Percentiles rank a stretch among this genome's conserved stretches.
Conservation (phyloP, 768 basidiomycete species). For the Suillus occidentalis region DNA sequence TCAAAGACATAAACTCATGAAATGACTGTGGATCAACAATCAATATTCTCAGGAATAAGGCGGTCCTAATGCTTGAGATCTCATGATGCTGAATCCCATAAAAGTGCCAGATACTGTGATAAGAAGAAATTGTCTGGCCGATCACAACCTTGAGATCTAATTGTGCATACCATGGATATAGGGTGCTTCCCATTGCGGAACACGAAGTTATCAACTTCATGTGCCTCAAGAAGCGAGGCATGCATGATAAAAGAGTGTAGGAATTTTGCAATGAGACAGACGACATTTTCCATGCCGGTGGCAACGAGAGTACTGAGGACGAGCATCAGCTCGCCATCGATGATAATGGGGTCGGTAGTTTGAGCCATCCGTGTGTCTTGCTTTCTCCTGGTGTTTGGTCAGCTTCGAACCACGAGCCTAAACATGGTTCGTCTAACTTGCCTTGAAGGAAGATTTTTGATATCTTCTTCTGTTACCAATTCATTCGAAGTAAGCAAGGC, state of each 20-base stretch:
- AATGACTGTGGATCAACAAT: slow-evolving; percentile 67
- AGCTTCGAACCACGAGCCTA: not conserved
- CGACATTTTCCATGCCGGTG: slow-evolving; percentile 48
- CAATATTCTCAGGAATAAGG: slow-evolving; percentile 57
- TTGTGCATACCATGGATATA: slow-evolving; percentile 55
- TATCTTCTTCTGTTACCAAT: slow-evolving; percentile 49
- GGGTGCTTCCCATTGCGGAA: slow-evolving; percentile 56
- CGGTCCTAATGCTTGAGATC: slow-evolving; percentile 52
- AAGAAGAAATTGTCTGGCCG: slow-evolving; percentile 2
- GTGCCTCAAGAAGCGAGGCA: slow-evolving; percentile 57
- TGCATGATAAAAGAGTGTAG: slow-evolving; percentile 58
- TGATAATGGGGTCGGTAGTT: slow-evolving; percentile 57
- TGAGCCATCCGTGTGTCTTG: slow-evolving; percentile 40
- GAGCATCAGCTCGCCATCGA: slow-evolving; percentile 58
- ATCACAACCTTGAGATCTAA: not conserved
- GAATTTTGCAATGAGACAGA: slow-evolving; percentile 60
- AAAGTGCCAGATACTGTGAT: slow-evolving; percentile 61
- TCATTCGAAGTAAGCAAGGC: slow-evolving; percentile 42
- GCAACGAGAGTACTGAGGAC: slow-evolving; percentile 52
- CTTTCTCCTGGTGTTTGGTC: slow-evolving; percentile 44
- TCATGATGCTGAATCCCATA: slow-evolving; percentile 61
- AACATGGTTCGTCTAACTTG: slow-evolving; percentile 27
- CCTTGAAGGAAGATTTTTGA: slow-evolving; percentile 56
- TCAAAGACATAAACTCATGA: slow-evolving; percentile 45
- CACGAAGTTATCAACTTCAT: slow-evolving; percentile 75